Evolutionary conservation across 1,284 basidiomycete genomes (phyloP).

Genomic region (Puccinia novopanici): DNA sequence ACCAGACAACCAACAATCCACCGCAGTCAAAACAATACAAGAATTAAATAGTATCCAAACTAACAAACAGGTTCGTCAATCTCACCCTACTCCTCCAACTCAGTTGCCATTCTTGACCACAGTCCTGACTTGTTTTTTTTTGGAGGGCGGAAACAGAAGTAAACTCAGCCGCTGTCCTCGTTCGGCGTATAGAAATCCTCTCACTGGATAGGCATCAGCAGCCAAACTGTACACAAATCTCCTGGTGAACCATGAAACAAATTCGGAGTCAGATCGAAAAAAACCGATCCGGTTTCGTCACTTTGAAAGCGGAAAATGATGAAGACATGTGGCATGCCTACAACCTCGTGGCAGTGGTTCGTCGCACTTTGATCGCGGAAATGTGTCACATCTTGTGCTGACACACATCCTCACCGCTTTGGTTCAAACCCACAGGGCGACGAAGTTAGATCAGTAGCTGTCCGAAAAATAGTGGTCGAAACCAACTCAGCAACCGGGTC

Average conservation of each 20-base stretch:
- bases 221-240: background rate
- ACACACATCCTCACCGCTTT: background rate
- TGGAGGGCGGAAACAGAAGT: background rate
- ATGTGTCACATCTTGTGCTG: too few species aligned
- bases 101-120: background rate
- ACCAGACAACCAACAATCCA: background rate
- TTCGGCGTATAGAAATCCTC: background rate
- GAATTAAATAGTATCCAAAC: background rate
- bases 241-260: constrained; percentile 13
- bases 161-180: background rate
- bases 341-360: constrained; percentile 39
- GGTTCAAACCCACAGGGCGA: constrained; percentile 5
- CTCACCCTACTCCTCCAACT: background rate
- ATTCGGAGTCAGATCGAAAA: constrained; percentile 44
- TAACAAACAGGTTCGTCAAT: background rate
- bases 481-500: constrained; percentile 36
- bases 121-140: too few species aligned
- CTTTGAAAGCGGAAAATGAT: constrained; percentile 45
- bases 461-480: constrained; percentile 36
- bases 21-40: background rate
- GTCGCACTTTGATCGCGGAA: background rate
- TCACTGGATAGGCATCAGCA: background rate
- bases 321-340: constrained; percentile 49
- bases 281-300: constrained; percentile 22
- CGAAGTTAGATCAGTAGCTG: constrained; percentile 36